Base-by-base conservation (phyloP, 345 rosid genomes). In the Rubroshorea leprosula region DNA sequence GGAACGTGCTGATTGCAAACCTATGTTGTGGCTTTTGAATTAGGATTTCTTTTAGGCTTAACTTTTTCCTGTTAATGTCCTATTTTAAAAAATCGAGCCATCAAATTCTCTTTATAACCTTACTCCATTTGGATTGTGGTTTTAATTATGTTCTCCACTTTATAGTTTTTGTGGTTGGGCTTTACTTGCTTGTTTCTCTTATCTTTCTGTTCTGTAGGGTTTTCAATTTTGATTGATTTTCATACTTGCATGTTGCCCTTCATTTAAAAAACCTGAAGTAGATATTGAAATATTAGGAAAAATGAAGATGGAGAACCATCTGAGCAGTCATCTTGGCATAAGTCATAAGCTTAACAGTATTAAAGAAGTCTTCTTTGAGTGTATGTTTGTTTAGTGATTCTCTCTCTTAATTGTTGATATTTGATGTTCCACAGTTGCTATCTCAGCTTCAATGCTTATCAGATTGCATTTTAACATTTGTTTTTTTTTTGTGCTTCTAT, bases 401-500 rank as follows among this genome's bases (percentile, higher is more conserved):
- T 50, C n/a, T 61, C 21, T 17, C 24, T n/a, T 17, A 29, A 38
- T 31, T 38, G 44, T 45, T 26, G 15, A 48, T 59, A 31, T 41
- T 14, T 49, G 47, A 27, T 23, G 18, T 41, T 22, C 13, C 17
- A 44, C 23, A 31, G 19, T 57, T 57, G 3, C n/a, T 15, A 5
- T 60, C 47, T 52, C 31, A 20, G 20, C 38, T 15, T 46, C 55
- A 9, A 39, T 44, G 23, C 52, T 49, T 21, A 9, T 44, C 5
- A 46, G 23, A 25, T 35, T 8, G 29, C n/a, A 48, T 49, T 61
- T 16, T 20, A 27, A 45, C 24, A 44, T 51, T 20, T 35, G 23
- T 61, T 60, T 13, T 45, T 46, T 23, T 29, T 16, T 57, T 11
- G 16, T 64, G 29, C 18, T 55, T 25, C 15, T 35, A 17, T 60